phyloP scores from a whole-genome alignment of 164 flowering plant species.

The Liriodendron chinense region DNA sequence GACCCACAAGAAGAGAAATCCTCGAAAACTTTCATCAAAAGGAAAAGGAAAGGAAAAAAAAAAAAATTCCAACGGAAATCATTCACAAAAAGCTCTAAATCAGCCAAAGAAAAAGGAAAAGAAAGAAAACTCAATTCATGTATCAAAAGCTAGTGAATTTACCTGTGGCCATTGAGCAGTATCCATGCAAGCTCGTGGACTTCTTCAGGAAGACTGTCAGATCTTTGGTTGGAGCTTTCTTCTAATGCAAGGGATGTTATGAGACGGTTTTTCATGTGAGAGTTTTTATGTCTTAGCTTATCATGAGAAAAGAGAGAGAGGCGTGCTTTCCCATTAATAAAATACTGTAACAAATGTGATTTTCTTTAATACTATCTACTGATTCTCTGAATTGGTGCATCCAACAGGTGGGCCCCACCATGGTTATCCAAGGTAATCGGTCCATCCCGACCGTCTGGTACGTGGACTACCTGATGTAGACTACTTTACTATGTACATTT shows the following conservation, averaged over 20 bases:
- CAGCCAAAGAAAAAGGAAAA: background rate
- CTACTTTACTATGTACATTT: no score
- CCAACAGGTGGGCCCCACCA: no score
- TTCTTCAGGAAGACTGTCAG: background rate
- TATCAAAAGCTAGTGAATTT: background rate
- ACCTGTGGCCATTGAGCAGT: slow-evolving; percentile 19
- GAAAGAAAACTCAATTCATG: background rate
- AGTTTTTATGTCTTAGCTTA: background rate
- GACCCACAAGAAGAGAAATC: background rate
- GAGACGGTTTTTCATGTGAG: slow-evolving; percentile 1
- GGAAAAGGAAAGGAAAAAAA: slow-evolving; percentile 4
- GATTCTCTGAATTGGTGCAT: no score
- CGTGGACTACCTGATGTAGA: no score
- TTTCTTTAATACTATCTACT: background rate
- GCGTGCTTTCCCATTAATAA: background rate
- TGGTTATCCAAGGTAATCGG: no score
- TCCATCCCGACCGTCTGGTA: no score
- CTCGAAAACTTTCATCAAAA: background rate
- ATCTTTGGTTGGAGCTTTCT: slow-evolving; percentile 8
- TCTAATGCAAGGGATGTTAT: slow-evolving; percentile 7
- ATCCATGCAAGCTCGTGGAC: slow-evolving; percentile 14
- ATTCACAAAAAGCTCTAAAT: background rate
- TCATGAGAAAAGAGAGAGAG: slow-evolving; percentile 1
- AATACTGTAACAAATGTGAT: background rate
- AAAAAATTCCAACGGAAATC: slow-evolving; percentile 4